Evolutionary conservation across 139 green algal species (phyloP).

Genomic region (Chlorella sorokiniana): DNA sequence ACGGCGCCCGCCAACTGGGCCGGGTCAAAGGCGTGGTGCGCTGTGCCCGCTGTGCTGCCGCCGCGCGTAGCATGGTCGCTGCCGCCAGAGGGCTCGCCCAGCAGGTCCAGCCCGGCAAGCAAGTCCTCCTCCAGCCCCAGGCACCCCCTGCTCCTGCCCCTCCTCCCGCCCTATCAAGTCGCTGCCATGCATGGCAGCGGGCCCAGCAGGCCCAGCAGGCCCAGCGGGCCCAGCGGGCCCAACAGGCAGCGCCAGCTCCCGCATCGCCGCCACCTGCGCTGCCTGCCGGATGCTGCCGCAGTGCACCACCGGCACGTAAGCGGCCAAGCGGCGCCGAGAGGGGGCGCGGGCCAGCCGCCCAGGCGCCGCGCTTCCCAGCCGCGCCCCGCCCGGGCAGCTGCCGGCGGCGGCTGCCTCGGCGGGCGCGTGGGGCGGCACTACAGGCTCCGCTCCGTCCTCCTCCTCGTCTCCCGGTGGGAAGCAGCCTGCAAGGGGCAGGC

Average conservation of each 20-base stretch:
- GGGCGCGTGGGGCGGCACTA: background rate
- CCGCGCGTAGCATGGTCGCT: background rate
- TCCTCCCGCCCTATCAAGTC: background rate
- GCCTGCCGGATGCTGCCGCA: constrained; percentile 75
- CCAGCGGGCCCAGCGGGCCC: background rate
- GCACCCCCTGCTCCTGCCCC: background rate
- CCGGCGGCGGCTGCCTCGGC: background rate
- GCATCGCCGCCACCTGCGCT: constrained; percentile 53
- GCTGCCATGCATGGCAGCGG: background rate
- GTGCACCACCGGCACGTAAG: constrained; percentile 69
- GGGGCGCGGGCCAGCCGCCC: background rate
- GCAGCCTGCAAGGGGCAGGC: background rate
- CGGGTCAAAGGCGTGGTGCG: background rate
- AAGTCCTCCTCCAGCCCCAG: background rate
- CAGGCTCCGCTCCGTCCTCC: background rate
- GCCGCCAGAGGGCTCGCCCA: background rate
- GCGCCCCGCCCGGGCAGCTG: background rate
- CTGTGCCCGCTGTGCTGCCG: background rate
- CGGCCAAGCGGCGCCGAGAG: background rate
- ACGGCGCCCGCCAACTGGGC: background rate
- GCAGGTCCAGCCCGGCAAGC: background rate
- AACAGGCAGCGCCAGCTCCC: constrained; percentile 26
- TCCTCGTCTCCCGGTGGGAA: constrained; percentile 9
- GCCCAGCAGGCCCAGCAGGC: background rate
- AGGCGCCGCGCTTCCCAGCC: background rate